Percentiles rank a stretch among this genome's conserved stretches.
These are phyloP conservation scores for Backusella tuberculispora DNA, from an alignment of 192 early-diverging fungal species.

Conservation along the genomic window DNA sequence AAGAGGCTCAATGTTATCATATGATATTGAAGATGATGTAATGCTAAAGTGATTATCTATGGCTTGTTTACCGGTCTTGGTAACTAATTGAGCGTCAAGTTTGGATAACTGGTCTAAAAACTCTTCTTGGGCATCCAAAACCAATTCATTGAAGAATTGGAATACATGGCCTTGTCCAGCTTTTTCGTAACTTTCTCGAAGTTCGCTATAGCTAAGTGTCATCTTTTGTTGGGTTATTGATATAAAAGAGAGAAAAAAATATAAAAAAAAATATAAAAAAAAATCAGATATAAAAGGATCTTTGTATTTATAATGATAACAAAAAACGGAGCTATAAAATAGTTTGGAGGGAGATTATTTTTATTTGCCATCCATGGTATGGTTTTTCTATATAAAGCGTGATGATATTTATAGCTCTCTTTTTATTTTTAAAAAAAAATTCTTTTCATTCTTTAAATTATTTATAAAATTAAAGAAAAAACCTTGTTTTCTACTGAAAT, in stretches of 20 bases:
- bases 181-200: conserved; percentile 48
- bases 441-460: background rate
- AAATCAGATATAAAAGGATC: background rate
- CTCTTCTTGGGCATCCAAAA: conserved; percentile 49
- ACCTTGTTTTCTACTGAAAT: background rate
- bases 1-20: conserved; percentile 71
- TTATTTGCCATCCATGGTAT: background rate
- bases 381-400: background rate
- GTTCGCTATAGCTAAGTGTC: background rate
- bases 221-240: background rate
- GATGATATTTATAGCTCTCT: background rate
- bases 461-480: background rate
- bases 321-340: conserved; percentile 10
- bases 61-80: conserved; percentile 72
- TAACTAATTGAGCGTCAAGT: conserved; percentile 77
- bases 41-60: conserved; percentile 46
- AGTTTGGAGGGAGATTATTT: conserved; percentile 10
- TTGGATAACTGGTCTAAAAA: conserved; percentile 67
- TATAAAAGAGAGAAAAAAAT: background rate
- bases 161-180: conserved; percentile 89
- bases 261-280: background rate
- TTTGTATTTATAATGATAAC: background rate
- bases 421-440: background rate
- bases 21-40: conserved; percentile 45
- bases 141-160: conserved; percentile 73